These are phyloP conservation scores for Ustilago loliicola DNA, from an alignment of 1,284 basidiomycete genomes.

Conservation along the genomic window DNA sequence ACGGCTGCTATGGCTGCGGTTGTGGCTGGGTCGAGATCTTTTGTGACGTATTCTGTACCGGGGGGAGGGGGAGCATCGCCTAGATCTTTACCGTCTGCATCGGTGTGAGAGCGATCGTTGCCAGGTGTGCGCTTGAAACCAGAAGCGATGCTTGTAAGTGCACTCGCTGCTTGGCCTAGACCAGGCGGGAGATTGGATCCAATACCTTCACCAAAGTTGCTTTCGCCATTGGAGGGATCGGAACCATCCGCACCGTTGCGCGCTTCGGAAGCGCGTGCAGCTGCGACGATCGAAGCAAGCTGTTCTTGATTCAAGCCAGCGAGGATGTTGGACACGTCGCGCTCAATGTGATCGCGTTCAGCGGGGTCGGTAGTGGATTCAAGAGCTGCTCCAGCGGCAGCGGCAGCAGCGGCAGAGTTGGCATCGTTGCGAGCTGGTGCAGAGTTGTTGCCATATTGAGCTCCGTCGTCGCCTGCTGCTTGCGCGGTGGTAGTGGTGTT, in stretches of 20 bases:
- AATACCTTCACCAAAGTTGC: constrained; percentile 17
- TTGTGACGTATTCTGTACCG: constrained; percentile 14
- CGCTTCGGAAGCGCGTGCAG: constrained; percentile 55
- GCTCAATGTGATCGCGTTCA: constrained; percentile 52
- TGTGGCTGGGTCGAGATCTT: constrained; percentile 23
- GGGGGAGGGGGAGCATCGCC: constrained; percentile 50
- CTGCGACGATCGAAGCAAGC: constrained; percentile 63
- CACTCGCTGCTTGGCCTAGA: constrained; percentile 61
- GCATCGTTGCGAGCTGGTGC: constrained; percentile 5
- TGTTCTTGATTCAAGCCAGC: constrained; percentile 64
- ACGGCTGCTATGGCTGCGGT: constrained; percentile 35
- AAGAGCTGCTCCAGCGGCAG: constrained; percentile 16
- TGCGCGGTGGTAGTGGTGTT: constrained; percentile 1
- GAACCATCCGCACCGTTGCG: constrained; percentile 6
- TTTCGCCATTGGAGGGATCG: background rate
- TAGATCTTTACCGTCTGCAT: constrained; percentile 14
- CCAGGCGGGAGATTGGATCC: constrained; percentile 40
- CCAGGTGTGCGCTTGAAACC: constrained; percentile 57
- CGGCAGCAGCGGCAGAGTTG: constrained; percentile 1
- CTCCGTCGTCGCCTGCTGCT: background rate
- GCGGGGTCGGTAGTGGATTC: constrained; percentile 15
- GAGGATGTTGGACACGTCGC: constrained; percentile 63
- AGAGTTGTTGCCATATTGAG: background rate
- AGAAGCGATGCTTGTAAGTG: constrained; percentile 61
- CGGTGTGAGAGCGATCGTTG: constrained; percentile 4